Evolutionary conservation across 2,329 filamentous ascomycete genomes (phyloP).

Genomic region (Claviceps paspali): DNA sequence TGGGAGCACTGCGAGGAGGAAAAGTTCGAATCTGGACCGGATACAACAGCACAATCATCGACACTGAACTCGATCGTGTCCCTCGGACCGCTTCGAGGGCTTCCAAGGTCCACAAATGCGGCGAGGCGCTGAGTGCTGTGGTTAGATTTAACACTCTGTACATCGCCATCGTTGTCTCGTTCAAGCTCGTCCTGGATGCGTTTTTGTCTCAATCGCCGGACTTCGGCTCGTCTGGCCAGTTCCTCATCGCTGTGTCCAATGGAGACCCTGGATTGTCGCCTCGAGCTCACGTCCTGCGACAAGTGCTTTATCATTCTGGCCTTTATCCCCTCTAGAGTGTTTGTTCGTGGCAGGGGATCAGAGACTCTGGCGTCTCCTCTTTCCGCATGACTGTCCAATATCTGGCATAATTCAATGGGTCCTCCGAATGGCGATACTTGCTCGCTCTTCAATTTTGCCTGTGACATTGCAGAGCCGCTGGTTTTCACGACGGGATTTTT

Average conservation of each 20-base stretch:
- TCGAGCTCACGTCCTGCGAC: conserved; percentile 27
- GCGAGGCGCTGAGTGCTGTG: conserved; percentile 12
- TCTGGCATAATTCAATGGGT: conserved; percentile 16
- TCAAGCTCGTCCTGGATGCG: conserved; percentile 44
- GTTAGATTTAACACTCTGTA: conserved; percentile 14
- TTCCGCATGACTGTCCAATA: conserved; percentile 24
- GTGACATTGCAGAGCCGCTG: neutral
- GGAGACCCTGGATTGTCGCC: conserved; percentile 24
- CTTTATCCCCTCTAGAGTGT: conserved; percentile 29
- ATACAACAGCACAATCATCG: conserved; percentile 2
- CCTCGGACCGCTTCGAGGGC: conserved; percentile 26
- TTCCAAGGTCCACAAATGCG: conserved; percentile 13
- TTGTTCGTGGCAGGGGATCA: conserved; percentile 18
- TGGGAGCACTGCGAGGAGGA: conserved; percentile 1
- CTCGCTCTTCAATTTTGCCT: conserved; percentile 2
- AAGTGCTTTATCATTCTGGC: conserved; percentile 29
- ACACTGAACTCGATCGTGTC: conserved; percentile 33
- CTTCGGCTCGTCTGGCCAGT: conserved; percentile 37
- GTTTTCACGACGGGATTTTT: conserved; percentile 4
- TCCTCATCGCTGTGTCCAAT: conserved; percentile 35
- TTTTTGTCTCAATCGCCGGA: conserved; percentile 38
- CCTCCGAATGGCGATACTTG: conserved; percentile 7
- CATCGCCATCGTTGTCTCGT: conserved; percentile 26
- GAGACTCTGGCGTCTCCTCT: conserved; percentile 19
- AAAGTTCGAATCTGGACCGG: neutral